These are phyloP conservation scores for Stylonectria norvegica DNA, from an alignment of 2,329 filamentous ascomycete genomes.

Conservation along the genomic window DNA sequence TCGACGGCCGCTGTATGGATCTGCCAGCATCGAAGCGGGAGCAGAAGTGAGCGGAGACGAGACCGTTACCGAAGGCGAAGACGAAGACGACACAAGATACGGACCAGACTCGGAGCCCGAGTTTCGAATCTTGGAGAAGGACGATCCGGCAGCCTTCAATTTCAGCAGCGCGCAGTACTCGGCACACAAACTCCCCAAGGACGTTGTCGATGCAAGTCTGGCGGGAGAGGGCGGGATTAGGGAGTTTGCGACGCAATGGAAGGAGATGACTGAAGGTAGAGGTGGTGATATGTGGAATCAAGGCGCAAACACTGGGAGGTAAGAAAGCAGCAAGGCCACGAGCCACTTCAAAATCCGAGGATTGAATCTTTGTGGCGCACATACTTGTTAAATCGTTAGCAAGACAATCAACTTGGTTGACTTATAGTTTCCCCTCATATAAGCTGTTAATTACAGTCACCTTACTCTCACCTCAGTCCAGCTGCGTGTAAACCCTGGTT, in stretches of 20 bases:
- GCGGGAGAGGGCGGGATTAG: conserved; percentile 71
- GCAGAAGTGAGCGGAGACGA: conserved; percentile 38
- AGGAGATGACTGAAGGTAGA: conserved; percentile 49
- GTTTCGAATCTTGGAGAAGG: conserved; percentile 74
- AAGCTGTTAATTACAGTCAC: no score
- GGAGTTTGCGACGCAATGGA: conserved; percentile 77
- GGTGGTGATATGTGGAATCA: conserved; percentile 42
- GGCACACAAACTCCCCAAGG: conserved; percentile 90
- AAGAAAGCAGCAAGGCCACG: no score
- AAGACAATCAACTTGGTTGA: no score
- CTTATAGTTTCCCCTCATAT: no score
- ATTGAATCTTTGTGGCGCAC: no score
- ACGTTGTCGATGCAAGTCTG: conserved; percentile 73
- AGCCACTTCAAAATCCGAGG: no score
- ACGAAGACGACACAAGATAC: conserved; percentile 44
- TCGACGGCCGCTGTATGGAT: conserved; percentile 53
- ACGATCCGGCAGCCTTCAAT: conserved; percentile 85
- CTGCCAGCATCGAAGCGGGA: conserved; percentile 24
- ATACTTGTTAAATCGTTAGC: no score
- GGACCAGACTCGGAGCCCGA: conserved; percentile 66
- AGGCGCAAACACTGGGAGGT: no score
- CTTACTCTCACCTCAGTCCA: no score
- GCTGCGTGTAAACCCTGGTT: no score
- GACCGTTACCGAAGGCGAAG: conserved; percentile 37
- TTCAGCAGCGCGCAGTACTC: conserved; percentile 86